Conservation (phyloP, 1,284 basidiomycete species). For the Caloboletus inedulis region DNA sequence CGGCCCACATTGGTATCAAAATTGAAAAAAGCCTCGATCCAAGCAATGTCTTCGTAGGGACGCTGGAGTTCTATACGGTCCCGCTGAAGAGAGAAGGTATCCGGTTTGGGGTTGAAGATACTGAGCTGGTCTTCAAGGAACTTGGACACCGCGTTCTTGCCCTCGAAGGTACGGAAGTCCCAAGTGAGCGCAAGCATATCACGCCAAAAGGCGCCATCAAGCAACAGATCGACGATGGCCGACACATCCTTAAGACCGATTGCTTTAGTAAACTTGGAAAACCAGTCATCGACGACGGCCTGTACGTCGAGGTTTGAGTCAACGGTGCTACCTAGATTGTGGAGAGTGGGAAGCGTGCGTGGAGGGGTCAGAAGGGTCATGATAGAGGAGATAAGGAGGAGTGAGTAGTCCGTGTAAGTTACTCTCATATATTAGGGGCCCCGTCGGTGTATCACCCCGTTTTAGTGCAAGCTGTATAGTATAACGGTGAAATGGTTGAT, state of each 20-base stretch:
- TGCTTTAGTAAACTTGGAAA: slow-evolving; percentile 23
- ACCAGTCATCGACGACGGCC: slow-evolving; percentile 20
- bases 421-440: neutral
- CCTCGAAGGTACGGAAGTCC: slow-evolving; percentile 60
- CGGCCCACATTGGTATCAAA: slow-evolving; percentile 51
- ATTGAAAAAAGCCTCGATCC: slow-evolving; percentile 50
- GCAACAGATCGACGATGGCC: slow-evolving; percentile 33
- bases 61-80: slow-evolving; percentile 32
- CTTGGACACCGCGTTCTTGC: slow-evolving; percentile 35
- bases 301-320: slow-evolving; percentile 19
- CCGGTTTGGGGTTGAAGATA: slow-evolving; percentile 27
- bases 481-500: neutral
- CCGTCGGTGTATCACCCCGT: neutral
- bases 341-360: slow-evolving; percentile 24
- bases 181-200: slow-evolving; percentile 61
- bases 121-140: slow-evolving; percentile 46
- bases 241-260: slow-evolving; percentile 21
- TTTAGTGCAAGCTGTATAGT: neutral
- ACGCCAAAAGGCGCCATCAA: slow-evolving; percentile 53
- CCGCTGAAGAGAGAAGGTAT: slow-evolving; percentile 24
- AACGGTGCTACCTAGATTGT: slow-evolving; percentile 19
- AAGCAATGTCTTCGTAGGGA: slow-evolving; percentile 51
- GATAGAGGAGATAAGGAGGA: neutral
- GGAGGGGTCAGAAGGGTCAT: slow-evolving; percentile 9
- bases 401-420: neutral